Evolutionary conservation across 179 eudicot genomes (phyloP).

Genomic region (Nepenthes alata): DNA sequence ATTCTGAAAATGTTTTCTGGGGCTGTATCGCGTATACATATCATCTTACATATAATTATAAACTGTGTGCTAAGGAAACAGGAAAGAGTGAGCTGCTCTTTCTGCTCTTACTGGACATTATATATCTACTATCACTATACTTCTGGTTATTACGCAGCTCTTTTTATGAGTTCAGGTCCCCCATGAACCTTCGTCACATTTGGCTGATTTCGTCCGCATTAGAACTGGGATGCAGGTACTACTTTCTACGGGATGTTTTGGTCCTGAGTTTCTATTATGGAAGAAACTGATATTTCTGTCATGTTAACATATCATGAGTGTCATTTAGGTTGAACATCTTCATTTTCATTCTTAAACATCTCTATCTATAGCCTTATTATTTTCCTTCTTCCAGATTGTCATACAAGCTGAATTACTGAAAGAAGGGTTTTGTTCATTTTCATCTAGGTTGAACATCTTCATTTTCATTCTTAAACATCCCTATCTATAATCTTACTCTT

Average conservation of each 20-base stretch:
- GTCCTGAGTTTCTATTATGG: background rate
- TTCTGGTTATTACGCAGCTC: background rate
- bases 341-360: background rate
- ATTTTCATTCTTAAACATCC: background rate
- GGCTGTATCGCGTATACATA: too few relatives aligned
- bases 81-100: too few relatives aligned
- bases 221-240: conserved; percentile 86
- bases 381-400: conserved; percentile 36
- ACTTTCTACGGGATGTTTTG: background rate
- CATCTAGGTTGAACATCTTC: background rate
- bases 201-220: conserved; percentile 79
- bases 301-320: too few relatives aligned
- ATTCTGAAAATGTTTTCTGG: too few relatives aligned
- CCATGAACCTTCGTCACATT: conserved; percentile 53
- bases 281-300: too few relatives aligned
- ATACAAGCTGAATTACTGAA: conserved; percentile 71
- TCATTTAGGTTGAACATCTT: background rate
- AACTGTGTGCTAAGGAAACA: too few relatives aligned
- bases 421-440: conserved; percentile 68
- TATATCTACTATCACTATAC: too few relatives aligned
- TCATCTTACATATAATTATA: too few relatives aligned
- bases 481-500: background rate
- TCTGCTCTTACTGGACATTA: background rate
- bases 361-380: background rate
- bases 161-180: conserved; percentile 44